Conservation (phyloP, 257 asterid genomes). For the Verbena officinalis region DNA sequence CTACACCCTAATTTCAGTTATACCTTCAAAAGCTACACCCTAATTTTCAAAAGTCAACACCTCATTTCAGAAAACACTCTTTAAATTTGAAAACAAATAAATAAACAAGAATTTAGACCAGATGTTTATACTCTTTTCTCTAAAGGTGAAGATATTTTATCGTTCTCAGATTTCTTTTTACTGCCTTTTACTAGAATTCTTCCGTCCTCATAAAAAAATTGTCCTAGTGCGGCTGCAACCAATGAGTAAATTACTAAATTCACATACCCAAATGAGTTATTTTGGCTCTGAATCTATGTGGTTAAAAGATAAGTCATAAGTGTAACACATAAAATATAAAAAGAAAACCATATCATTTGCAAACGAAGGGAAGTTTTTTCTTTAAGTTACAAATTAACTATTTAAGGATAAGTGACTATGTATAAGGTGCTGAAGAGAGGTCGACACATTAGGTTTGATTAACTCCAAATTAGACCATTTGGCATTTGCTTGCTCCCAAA, state of each 20-base stretch:
- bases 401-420: neutral
- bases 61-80: neutral
- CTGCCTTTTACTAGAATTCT: neutral
- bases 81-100: neutral
- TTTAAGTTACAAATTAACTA: neutral
- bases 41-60: neutral
- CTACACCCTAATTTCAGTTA: neutral
- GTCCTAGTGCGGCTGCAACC: neutral
- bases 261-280: neutral
- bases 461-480: neutral
- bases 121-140: neutral
- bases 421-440: neutral
- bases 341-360: neutral
- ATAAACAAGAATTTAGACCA: neutral
- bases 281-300: neutral
- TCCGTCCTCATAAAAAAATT: neutral
- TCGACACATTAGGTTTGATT: neutral
- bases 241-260: neutral
- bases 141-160: neutral
- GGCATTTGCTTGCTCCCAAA: constrained; percentile 4
- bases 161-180: neutral
- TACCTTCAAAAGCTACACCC: neutral
- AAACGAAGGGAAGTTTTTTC: neutral
- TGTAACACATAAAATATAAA: neutral
- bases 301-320: neutral